phyloP scores from a whole-genome alignment of 495 filamentous ascomycete species.

The Filosporella fistucella region DNA sequence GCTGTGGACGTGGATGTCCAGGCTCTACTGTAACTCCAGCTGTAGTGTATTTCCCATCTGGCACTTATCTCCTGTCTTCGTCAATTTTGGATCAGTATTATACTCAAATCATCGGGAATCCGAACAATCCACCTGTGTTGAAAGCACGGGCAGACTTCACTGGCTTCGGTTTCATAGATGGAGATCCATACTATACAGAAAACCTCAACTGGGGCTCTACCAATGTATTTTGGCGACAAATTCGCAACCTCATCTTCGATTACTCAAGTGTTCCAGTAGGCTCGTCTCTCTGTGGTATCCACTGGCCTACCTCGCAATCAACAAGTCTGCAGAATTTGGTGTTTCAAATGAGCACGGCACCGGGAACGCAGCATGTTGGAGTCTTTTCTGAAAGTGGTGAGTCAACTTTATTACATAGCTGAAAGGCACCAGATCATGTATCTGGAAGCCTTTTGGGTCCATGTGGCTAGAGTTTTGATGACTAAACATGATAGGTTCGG shows the following conservation, averaged over 20 bases:
- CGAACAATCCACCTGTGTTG: slow-evolving; percentile 57
- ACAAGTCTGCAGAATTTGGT: slow-evolving; percentile 66
- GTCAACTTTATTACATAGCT: too few species aligned
- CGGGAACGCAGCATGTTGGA: slow-evolving; percentile 56
- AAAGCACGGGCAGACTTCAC: slow-evolving; percentile 60
- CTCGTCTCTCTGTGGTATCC: slow-evolving; percentile 44
- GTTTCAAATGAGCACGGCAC: slow-evolving; percentile 61
- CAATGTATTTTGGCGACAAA: slow-evolving; percentile 86
- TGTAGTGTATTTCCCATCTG: slow-evolving; percentile 27
- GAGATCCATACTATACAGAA: slow-evolving; percentile 56
- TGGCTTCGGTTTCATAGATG: slow-evolving; percentile 63
- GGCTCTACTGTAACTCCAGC: slow-evolving; percentile 36
- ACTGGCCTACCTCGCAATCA: slow-evolving; percentile 75
- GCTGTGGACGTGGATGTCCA: slow-evolving; percentile 36
- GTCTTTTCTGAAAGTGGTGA: slow-evolving; percentile 68
- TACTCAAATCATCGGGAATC: slow-evolving; percentile 66
- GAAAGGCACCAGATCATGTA: too few species aligned
- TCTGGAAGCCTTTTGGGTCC: slow-evolving; percentile 30
- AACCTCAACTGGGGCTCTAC: slow-evolving; percentile 51
- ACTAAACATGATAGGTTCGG: too few species aligned
- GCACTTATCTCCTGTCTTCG: slow-evolving; percentile 54
- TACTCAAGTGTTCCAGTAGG: slow-evolving; percentile 57
- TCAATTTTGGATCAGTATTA: slow-evolving; percentile 60
- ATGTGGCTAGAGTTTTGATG: slow-evolving; percentile 39
- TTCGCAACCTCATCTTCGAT: slow-evolving; percentile 93